Percentiles rank a stretch among this genome's conserved stretches.
These are phyloP conservation scores for Fusarium torulosum DNA, from an alignment of 2,329 filamentous ascomycete species.

Conservation along the genomic window DNA sequence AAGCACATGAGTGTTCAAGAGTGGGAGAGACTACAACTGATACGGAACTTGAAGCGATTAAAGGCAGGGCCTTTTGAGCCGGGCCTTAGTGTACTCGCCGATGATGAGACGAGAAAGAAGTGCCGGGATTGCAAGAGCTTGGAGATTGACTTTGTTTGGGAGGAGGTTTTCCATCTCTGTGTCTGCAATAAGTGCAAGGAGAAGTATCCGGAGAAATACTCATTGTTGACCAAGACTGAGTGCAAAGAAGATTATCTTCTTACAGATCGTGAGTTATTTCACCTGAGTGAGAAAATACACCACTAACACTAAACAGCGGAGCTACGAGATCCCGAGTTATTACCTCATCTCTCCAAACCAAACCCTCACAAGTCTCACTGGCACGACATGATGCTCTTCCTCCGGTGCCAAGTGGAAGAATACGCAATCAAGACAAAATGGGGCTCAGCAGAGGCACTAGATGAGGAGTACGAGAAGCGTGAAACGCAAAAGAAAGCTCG, in stretches of 20 bases:
- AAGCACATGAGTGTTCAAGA: slow-evolving; percentile 90
- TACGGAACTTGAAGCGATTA: slow-evolving; percentile 77
- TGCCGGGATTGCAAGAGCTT: slow-evolving; percentile 86
- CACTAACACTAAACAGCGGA: slow-evolving; percentile 70
- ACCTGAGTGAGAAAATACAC: neutral
- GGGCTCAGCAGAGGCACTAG: slow-evolving; percentile 86
- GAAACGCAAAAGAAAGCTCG: slow-evolving; percentile 83
- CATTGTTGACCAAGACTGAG: slow-evolving; percentile 95
- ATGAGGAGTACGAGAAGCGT: slow-evolving; percentile 87
- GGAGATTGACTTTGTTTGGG: slow-evolving; percentile 97
- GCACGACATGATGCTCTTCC: slow-evolving; percentile 99
- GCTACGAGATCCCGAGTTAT: slow-evolving; percentile 85
- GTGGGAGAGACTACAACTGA: slow-evolving; percentile 87
- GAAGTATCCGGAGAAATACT: slow-evolving; percentile 90
- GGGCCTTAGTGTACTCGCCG: slow-evolving; percentile 79
- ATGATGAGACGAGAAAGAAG: slow-evolving; percentile 74
- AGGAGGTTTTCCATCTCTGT: slow-evolving; percentile 80
- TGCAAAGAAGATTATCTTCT: slow-evolving; percentile 94
- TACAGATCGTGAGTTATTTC: slow-evolving; percentile 78
- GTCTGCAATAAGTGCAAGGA: slow-evolving; percentile 92
- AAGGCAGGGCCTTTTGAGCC: slow-evolving; percentile 90
- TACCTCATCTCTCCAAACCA: slow-evolving; percentile 88
- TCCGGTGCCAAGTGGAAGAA: slow-evolving; percentile 93
- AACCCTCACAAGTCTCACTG: slow-evolving; percentile 97
- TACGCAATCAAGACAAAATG: slow-evolving; percentile 93